Conservation (phyloP, 805 yeast genomes). For the Starmerella tilneyi region DNA sequence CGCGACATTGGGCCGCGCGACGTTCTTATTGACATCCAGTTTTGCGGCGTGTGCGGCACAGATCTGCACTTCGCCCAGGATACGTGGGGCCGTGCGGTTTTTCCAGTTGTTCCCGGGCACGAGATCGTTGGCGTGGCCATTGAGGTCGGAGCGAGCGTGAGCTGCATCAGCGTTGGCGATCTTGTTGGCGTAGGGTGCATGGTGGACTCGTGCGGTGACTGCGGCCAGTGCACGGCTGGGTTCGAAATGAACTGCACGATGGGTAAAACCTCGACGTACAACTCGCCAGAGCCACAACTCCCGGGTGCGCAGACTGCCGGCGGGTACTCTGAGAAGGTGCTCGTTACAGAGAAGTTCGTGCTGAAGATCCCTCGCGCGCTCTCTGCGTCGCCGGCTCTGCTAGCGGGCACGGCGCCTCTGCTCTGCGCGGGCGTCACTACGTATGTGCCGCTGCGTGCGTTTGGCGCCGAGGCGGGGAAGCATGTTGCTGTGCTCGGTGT, state of each 20-base stretch:
- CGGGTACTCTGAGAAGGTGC: conserved; percentile 31
- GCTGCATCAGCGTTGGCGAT: conserved; percentile 49
- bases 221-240: conserved; percentile 46
- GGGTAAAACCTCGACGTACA: conserved; percentile 42
- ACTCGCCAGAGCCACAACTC: conserved; percentile 23
- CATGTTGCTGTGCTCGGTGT: conserved; percentile 53
- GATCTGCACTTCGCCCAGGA: conserved; percentile 46
- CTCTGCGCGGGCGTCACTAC: conserved; percentile 72
- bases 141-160: conserved; percentile 49
- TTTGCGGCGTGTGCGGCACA: conserved; percentile 44
- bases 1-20: conserved; percentile 24
- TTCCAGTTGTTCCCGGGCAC: conserved; percentile 42
- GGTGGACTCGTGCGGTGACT: conserved; percentile 48
- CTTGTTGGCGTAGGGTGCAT: conserved; percentile 77
- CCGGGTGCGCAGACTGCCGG: conserved; percentile 66
- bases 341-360: conserved; percentile 51
- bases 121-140: conserved; percentile 33
- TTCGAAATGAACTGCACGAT: conserved; percentile 49
- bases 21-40: conserved; percentile 29
- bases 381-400: conserved; percentile 25
- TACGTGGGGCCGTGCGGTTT: conserved; percentile 39
- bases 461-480: conserved; percentile 41
- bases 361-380: conserved; percentile 52
- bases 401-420: conserved; percentile 56
- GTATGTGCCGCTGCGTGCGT: conserved; percentile 49